A percentile compares a stretch with the other conserved stretches of the same genome.
Evolutionary conservation across 139 green algal species (phyloP).

Genomic region (Auxenochlorella protothecoides): DNA sequence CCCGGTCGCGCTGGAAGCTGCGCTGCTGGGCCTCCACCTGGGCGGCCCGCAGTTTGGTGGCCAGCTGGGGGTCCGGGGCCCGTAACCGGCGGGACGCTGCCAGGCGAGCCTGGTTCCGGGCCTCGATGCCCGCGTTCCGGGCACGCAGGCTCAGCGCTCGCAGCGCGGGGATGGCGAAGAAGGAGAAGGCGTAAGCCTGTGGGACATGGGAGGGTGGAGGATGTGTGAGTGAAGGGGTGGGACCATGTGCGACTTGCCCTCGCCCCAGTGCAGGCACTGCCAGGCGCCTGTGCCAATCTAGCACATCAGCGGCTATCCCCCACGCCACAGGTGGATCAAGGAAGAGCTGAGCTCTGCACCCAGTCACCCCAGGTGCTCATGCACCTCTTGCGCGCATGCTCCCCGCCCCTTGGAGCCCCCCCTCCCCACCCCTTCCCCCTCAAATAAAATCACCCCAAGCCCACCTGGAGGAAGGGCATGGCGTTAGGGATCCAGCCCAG

Average conservation of each 20-base stretch:
- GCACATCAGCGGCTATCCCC: too few relatives aligned
- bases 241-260: not conserved
- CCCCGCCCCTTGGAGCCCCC: not conserved
- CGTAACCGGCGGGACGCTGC: slow-evolving; percentile 19
- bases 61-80: not conserved
- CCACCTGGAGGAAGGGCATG: slow-evolving; percentile 44
- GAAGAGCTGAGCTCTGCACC: not conserved
- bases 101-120: slow-evolving; percentile 49
- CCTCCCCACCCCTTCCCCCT: not conserved
- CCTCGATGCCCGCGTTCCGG: slow-evolving; percentile 62
- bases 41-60: not conserved
- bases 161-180: slow-evolving; percentile 75
- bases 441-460: not conserved
- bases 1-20: not conserved
- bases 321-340: not conserved
- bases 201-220: slow-evolving; percentile 13
- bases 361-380: not conserved
- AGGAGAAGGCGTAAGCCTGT: slow-evolving; percentile 68
- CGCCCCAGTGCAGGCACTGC: not conserved
- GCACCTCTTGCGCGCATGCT: not conserved
- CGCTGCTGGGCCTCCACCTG: not conserved
- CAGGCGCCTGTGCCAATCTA: not conserved
- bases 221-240: too few relatives aligned
- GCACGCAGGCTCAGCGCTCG: slow-evolving; percentile 39
- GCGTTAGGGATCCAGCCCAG: slow-evolving; percentile 28